These are phyloP conservation scores for Atalantia buxifolia DNA, from an alignment of 345 rosid genomes.

Conservation along the genomic window DNA sequence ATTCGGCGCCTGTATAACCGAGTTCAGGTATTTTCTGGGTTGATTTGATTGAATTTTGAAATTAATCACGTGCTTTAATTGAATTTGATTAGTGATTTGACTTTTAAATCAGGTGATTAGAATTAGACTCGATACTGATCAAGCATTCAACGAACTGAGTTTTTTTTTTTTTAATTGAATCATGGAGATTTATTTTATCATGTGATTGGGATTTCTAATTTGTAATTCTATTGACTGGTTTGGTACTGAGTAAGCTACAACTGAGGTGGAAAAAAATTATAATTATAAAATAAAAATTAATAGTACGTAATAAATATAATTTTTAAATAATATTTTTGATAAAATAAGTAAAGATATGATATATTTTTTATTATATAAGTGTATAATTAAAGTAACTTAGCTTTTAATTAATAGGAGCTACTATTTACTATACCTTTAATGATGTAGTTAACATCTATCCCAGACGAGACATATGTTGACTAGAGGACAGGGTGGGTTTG, in stretches of 20 bases:
- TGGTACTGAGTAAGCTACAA: too few species aligned
- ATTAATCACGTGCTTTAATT: background rate
- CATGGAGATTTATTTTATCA: background rate
- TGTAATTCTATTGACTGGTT: background rate
- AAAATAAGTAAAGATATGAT: too few species aligned
- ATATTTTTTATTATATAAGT: too few species aligned
- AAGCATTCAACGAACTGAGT: background rate
- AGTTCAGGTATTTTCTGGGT: constrained; percentile 57
- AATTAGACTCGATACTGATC: background rate
- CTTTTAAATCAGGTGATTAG: background rate
- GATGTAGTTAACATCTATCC: too few species aligned
- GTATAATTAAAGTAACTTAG: too few species aligned
- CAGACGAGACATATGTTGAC: too few species aligned
- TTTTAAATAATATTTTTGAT: too few species aligned
- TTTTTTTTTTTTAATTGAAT: background rate
- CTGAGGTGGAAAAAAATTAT: too few species aligned
- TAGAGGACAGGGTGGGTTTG: background rate
- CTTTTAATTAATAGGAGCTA: too few species aligned
- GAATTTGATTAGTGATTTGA: background rate
- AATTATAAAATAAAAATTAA: too few species aligned
- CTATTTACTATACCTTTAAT: too few species aligned
- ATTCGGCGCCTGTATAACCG: constrained; percentile 77
- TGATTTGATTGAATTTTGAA: background rate
- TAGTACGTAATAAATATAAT: too few species aligned
- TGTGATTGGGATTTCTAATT: background rate